Evolutionary conservation across 177 flowering plant species (phyloP).

Genomic region (Vitis hybrid): DNA sequence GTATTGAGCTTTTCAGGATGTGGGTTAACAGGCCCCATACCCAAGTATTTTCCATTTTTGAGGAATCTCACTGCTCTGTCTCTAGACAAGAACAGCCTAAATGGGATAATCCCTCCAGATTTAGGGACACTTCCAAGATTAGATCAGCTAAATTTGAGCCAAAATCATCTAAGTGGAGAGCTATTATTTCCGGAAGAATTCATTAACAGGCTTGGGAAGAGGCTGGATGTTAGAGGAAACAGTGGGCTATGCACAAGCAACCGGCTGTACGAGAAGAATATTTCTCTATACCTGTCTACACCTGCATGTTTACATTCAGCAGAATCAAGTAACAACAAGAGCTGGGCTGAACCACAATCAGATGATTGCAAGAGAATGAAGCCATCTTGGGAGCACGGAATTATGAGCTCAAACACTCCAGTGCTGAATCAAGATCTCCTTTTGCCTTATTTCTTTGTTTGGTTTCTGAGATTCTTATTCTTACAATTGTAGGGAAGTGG

Average conservation of each 20-base stretch:
- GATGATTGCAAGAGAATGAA: slow-evolving; percentile 10
- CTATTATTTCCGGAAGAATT: slow-evolving; percentile 36
- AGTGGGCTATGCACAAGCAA: slow-evolving; percentile 34
- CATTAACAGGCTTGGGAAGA: slow-evolving; percentile 39
- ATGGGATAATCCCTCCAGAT: slow-evolving; percentile 41
- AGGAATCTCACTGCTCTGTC: slow-evolving; percentile 39
- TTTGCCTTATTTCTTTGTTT: slow-evolving; percentile 7
- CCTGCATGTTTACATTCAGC: slow-evolving; percentile 22
- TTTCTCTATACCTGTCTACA: slow-evolving; percentile 11
- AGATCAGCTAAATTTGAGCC: slow-evolving; percentile 46
- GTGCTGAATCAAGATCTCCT: slow-evolving; percentile 5
- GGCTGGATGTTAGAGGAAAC: slow-evolving; percentile 48
- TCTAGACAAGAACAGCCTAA: slow-evolving; percentile 43
- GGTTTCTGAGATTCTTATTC: slow-evolving; percentile 3
- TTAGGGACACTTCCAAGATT: slow-evolving; percentile 37
- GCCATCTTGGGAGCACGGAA: slow-evolving; percentile 18
- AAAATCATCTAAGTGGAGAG: slow-evolving; percentile 43
- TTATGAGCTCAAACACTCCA: slow-evolving; percentile 10
- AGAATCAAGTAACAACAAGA: slow-evolving; percentile 4
- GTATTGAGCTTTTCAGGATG: slow-evolving; percentile 49
- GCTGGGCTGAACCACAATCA: slow-evolving; percentile 9
- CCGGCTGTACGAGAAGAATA: slow-evolving; percentile 9
- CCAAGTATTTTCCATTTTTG: slow-evolving; percentile 27
- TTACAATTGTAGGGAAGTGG: neutral
- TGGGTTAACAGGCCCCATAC: slow-evolving; percentile 40